Base-by-base conservation (phyloP, 192 early-diverging fungal species). In the Cladochytrium replicatum region DNA sequence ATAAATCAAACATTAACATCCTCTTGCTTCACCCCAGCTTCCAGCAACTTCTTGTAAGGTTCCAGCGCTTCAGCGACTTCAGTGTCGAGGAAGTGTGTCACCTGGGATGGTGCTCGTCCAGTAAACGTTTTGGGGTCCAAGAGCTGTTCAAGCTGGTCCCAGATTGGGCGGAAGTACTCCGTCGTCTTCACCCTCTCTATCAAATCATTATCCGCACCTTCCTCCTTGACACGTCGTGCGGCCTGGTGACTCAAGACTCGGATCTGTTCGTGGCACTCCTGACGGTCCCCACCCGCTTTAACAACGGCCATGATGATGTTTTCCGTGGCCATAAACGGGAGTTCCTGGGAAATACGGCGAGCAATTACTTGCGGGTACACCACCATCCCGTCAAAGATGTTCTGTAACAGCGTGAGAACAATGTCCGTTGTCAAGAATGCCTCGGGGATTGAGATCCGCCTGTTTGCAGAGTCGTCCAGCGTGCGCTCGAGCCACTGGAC, bases 301-400 rank as follows among this genome's bases (percentile, higher is more conserved):
- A 96, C 92, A 83, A 95, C 91, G 29, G 87, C 92, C 93, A 98
- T 98, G 68, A 98, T 98, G 43, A 98, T 77, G 71, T 98, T 98
- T 66, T 98, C 95, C 19, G 95, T 98, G n/a, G 95, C 95, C 95
- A 96, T 98, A 67, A 98, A 98, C 40, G 95, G 95, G 32, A 98
- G 70, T 65, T 98, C 95, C 67, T 91, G 88, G 46, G 64, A 50
- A 66, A 98, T 96, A 27, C 89, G 81, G 30, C 86, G 82, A 29
- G 71, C 77, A 64, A 98, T 98, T 31, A 93, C 88, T 65, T 88
- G 77, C 41, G 92, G 92, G 64, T 98, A 98, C 0, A 98, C 95
- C 2, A 98, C 95, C 64, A 98, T 74, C 28, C 95, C 95, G 52
- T 93, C 87, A 28, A 85, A 91, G 44, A 98, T 91, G 81, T 98